phyloP scores from a whole-genome alignment of 1,139 yeast species.

The Meyerozyma smithsonii region DNA sequence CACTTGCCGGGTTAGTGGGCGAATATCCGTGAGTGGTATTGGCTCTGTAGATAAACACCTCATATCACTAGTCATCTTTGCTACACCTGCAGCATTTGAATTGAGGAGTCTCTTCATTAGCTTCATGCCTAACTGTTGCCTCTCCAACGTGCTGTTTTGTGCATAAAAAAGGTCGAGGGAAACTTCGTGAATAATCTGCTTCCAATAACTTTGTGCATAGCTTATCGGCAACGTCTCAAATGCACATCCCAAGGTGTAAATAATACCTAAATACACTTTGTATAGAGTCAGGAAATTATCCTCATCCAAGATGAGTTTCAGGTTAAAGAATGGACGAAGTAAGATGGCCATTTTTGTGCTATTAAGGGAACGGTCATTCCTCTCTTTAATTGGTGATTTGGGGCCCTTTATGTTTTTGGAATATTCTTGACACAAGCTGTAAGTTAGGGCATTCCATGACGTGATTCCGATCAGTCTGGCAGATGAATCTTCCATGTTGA shows the following conservation, averaged over 20 bases:
- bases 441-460: slow-evolving; percentile 36
- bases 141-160: neutral
- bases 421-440: slow-evolving; percentile 33
- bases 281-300: slow-evolving; percentile 30
- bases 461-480: slow-evolving; percentile 28
- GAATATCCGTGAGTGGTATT: neutral
- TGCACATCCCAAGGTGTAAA: slow-evolving; percentile 30
- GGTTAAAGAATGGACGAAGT: slow-evolving; percentile 24
- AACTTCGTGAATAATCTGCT: neutral
- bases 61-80: neutral
- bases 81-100: neutral
- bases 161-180: neutral
- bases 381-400: slow-evolving; percentile 11
- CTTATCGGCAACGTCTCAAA: slow-evolving; percentile 2
- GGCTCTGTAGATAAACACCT: slow-evolving; percentile 1
- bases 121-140: neutral
- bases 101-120: neutral
- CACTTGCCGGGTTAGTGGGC: neutral
- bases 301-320: slow-evolving; percentile 17
- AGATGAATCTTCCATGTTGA: slow-evolving; percentile 18
- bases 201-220: neutral
- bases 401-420: slow-evolving; percentile 16
- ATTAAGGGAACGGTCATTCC: neutral
- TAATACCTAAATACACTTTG: slow-evolving; percentile 25
- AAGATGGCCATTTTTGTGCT: slow-evolving; percentile 21